phyloP scores from a whole-genome alignment of 352 stramenopile species.

The Phytophthora sojae region DNA sequence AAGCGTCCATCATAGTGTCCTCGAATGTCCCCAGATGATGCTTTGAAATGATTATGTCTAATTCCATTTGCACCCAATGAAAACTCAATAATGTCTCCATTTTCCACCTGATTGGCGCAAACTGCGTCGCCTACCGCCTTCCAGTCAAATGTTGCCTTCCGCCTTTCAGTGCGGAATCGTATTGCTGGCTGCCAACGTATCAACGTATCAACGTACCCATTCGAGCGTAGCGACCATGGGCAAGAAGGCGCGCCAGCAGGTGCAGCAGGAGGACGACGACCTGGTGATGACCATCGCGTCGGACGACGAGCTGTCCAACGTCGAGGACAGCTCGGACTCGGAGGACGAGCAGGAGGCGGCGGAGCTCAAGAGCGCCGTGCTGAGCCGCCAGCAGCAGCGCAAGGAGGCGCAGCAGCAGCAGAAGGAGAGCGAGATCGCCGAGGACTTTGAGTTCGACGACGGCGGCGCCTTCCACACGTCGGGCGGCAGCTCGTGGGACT shows the following conservation, averaged over 20 bases:
- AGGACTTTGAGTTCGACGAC: constrained; percentile 90
- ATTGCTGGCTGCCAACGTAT: constrained; percentile 27
- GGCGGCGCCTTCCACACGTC: constrained; percentile 54
- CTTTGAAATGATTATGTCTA: too few relatives aligned
- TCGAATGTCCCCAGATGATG: too few relatives aligned
- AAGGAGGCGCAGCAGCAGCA: constrained; percentile 46
- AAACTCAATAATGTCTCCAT: background rate
- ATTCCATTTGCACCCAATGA: constrained; percentile 19
- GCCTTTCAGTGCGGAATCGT: constrained; percentile 14
- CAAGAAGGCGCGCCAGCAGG: constrained; percentile 15
- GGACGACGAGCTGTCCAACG: constrained; percentile 80
- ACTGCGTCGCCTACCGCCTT: constrained; percentile 3
- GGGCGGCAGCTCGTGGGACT: constrained; percentile 85
- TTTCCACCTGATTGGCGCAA: constrained; percentile 22
- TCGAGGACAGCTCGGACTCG: constrained; percentile 82
- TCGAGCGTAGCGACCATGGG: constrained; percentile 19
- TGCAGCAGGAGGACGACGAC: constrained; percentile 51
- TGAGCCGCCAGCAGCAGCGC: constrained; percentile 71
- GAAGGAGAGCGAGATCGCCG: constrained; percentile 72
- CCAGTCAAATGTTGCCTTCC: constrained; percentile 32
- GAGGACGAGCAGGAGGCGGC: constrained; percentile 47
- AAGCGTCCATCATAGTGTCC: too few relatives aligned
- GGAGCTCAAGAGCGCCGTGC: constrained; percentile 65
- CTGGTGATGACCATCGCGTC: constrained; percentile 92
- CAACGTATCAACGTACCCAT: background rate